Evolutionary conservation across 106 monocot species (phyloP), one percentile per base, ranked within the genome.

Genomic region (Hemerocallis citrina): DNA sequence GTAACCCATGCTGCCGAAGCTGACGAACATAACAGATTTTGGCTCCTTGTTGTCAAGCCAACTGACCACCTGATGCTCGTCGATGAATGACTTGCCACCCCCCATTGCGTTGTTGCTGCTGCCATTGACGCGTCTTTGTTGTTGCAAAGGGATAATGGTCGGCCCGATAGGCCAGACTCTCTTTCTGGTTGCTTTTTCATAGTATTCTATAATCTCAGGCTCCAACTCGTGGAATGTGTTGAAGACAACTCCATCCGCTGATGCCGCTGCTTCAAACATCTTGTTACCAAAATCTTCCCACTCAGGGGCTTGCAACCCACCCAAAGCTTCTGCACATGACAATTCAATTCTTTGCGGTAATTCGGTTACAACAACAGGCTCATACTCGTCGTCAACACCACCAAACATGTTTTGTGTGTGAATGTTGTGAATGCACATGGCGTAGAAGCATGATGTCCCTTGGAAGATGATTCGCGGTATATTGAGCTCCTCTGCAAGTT

Each of bases 401-500:
- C 61, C 51, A 41, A 36, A 41, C 6, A 55, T 6, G 21, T 54
- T 55, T 27, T 70, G 43, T 15, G 0, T 19, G 6, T 14, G 1
- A 3, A 71, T 7, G 39, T 44, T 66, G 49, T 72, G 59, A 5
- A 17, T 10, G 55, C 65, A 39, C 7, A 63, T 33, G 25, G 70
- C 25, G 31, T 42, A 56, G 58, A 78, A 75, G 54, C 68, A 72
- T 20, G 67, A 68, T 23, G 67, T 57, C 5, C 72, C 59, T 17
- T 79, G 71, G 55, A 84, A 76, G 5, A 76, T 42, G 28, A 84
- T 20, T 20, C 84, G 58, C 0, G 84, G 83, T 8, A 84, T 56
- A n/a, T 44, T 42, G 22, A 84, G 65, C 36, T 66, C 43, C 0
- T 56, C 52, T 14, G 75, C 79, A 7, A 79, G n/a, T n/a, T n/a